Conservation (phyloP, 164 flowering plant genomes). For the Chimonanthus praecox region DNA sequence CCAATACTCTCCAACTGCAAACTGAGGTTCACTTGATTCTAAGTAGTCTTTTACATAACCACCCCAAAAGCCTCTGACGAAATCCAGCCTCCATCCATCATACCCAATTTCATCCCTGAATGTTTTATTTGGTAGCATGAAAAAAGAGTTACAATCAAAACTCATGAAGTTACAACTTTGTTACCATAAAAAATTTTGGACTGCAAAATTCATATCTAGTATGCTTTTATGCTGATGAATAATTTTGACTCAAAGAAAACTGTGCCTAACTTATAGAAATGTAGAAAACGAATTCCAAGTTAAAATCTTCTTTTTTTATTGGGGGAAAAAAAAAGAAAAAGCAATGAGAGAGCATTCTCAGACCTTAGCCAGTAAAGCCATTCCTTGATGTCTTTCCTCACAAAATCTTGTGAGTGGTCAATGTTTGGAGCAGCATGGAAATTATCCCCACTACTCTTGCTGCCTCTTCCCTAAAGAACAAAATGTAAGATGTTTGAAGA, state of each 20-base stretch:
- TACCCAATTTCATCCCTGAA: conserved; percentile 92
- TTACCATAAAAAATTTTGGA: no score
- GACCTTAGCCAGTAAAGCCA: conserved; percentile 96
- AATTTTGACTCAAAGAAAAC: not conserved
- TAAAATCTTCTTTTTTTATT: no score
- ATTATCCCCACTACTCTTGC: conserved; percentile 94
- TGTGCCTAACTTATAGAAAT: not conserved
- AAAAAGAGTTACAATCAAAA: not conserved
- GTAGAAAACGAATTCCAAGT: not conserved
- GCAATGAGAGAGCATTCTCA: not conserved
- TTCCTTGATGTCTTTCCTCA: conserved; percentile 83
- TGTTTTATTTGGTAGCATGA: conserved; percentile 6
- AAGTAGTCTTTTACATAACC: conserved; percentile 97
- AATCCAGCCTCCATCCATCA: conserved; percentile 99
- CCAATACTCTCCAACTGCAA: conserved; percentile 98
- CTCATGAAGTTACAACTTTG: not conserved
- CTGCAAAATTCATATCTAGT: no score
- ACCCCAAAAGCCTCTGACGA: conserved; percentile 98
- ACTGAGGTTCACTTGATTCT: conserved; percentile 86
- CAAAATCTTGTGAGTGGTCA: conserved; percentile 98
- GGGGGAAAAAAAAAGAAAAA: not conserved
- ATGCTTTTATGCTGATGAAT: no score
- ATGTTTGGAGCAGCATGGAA: conserved; percentile 99
- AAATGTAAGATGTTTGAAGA: not conserved
- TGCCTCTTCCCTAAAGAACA: conserved; percentile 80